Evolutionary conservation across 139 green algal genomes (phyloP).

Genomic region (Chlorokybus atmophyticus): DNA sequence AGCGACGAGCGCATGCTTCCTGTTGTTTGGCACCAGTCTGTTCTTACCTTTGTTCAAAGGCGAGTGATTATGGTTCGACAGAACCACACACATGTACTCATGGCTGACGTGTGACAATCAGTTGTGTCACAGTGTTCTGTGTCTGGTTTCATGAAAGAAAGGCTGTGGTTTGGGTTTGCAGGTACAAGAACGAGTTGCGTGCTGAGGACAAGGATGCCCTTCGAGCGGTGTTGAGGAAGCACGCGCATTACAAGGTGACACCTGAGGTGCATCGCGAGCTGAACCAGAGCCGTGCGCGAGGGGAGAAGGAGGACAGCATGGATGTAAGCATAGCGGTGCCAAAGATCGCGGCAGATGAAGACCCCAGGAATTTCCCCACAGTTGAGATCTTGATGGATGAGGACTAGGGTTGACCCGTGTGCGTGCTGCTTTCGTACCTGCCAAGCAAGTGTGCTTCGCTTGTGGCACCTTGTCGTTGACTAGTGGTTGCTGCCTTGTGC

Average conservation of each 20-base stretch:
- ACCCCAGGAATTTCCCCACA: no score
- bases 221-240: conserved; percentile 49
- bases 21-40: conserved; percentile 94
- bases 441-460: no score
- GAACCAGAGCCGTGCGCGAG: conserved; percentile 33
- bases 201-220: conserved; percentile 64
- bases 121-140: conserved; percentile 8
- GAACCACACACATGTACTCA: not conserved
- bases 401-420: no score
- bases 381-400: no score
- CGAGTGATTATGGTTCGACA: not conserved
- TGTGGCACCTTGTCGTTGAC: no score
- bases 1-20: conserved; percentile 75
- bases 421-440: no score
- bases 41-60: conserved; percentile 90
- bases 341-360: no score
- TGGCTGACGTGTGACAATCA: not conserved
- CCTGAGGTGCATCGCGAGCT: conserved; percentile 83
- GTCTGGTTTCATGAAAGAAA: conserved; percentile 1
- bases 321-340: no score
- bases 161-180: conserved; percentile 1
- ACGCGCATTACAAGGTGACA: conserved; percentile 75
- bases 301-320: conserved; percentile 9
- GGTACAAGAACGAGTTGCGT: conserved; percentile 78
- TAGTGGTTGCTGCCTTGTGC: no score